These are phyloP conservation scores for Aspergillus tamarii DNA, from an alignment of 2,329 filamentous ascomycete species.

Conservation along the genomic window DNA sequence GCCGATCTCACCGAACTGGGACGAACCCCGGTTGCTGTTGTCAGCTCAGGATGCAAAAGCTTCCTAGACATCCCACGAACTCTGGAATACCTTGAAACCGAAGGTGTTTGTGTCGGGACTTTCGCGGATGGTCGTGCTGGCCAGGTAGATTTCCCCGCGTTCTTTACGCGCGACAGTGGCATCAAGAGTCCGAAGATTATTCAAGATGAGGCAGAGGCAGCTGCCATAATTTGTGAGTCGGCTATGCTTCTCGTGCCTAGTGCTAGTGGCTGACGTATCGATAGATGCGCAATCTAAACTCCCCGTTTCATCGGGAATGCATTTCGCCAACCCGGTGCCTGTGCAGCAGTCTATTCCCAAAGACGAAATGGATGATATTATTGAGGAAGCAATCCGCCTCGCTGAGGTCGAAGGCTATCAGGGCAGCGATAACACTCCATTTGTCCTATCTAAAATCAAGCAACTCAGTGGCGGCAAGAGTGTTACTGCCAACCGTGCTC, in stretches of 20 bases:
- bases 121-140: slow-evolving; percentile 80
- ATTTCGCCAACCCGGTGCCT: slow-evolving; percentile 89
- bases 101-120: slow-evolving; percentile 78
- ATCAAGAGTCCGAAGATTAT: slow-evolving; percentile 76
- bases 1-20: slow-evolving; percentile 94
- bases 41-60: slow-evolving; percentile 91
- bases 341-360: slow-evolving; percentile 70
- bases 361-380: slow-evolving; percentile 69
- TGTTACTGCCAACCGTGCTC: slow-evolving; percentile 72
- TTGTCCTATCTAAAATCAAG: slow-evolving; percentile 76
- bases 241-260: neutral
- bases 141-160: slow-evolving; percentile 83
- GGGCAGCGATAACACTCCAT: slow-evolving; percentile 82
- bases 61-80: slow-evolving; percentile 92
- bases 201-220: slow-evolving; percentile 76
- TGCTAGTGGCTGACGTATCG: slow-evolving; percentile 6
- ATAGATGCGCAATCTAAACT: slow-evolving; percentile 72
- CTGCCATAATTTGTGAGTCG: slow-evolving; percentile 74
- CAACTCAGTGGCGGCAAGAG: slow-evolving; percentile 74
- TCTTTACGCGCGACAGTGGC: slow-evolving; percentile 89
- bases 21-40: slow-evolving; percentile 81
- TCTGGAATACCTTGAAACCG: slow-evolving; percentile 75
- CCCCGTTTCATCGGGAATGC: slow-evolving; percentile 73
- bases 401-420: slow-evolving; percentile 66
- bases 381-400: slow-evolving; percentile 68